Base-by-base conservation (phyloP, 495 filamentous ascomycete genomes). In the Penicillium dipodomyicola region DNA sequence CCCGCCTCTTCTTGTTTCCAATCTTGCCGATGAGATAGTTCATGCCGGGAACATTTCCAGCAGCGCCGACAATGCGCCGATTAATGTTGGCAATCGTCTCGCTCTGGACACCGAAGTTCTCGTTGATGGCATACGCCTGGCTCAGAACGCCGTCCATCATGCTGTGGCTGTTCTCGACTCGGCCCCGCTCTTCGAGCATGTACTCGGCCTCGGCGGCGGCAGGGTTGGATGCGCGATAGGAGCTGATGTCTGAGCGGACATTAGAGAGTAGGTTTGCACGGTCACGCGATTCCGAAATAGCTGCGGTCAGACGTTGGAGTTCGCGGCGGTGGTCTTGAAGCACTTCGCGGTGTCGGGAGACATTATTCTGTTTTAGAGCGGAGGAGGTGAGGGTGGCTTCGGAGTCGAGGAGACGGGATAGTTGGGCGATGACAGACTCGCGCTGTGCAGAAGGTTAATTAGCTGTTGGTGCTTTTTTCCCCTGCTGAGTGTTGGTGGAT, bases 71-170 rank as follows among this genome's bases (percentile, higher is more conserved):
- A 68, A 97, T 96, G 59, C 93, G 79, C 54, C 93, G 74, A 67
- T 96, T 93, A 53, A 99, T 91, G 70, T 81, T 92, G 49, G 84
- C 81, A 29, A 99, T 74, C 41, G 84, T 89, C 78, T 96, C 92
- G 25, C 92, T 77, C 80, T 99, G 95, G 46, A 89, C 57, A 14
- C 83, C 83, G 69, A 99, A 97, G 63, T 80, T 88, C 77, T 97
- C 91, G 70, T 96, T 94, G 53, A 97, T 91, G 20, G 93, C 92
- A 76, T 99, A 97, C 25, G 94, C 94, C 80, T 97, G 95, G 72
- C 88, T 93, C 56, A 99, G 77, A 41, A 99, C 92, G 52, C 85
- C 87, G 67, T 99, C 94, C 39, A 89, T 89, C 72, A 94, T 82
- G 49, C 84, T 87, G 67, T 97, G 87, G 65, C 89, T 92, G 64